A percentile compares a stretch with the other conserved stretches of the same genome.
These are phyloP conservation scores for Phytophthora crassamura DNA, from an alignment of 352 stramenopile genomes.

Conservation along the genomic window DNA sequence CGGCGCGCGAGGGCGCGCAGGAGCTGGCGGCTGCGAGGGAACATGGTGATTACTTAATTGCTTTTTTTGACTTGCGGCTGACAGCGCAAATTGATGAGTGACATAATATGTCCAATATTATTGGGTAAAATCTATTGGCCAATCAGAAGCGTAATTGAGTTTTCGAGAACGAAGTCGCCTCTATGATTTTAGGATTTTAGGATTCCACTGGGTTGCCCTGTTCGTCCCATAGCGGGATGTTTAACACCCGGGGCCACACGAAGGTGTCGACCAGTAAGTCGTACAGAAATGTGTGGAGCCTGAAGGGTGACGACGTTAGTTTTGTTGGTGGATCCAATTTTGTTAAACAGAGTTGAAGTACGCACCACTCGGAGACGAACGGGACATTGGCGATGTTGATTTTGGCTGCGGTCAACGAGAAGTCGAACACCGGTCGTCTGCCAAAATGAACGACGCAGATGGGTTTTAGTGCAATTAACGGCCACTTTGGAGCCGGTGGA, in stretches of 20 bases:
- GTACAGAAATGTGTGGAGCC: constrained; percentile 80
- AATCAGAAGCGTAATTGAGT: background rate
- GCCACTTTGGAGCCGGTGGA: background rate
- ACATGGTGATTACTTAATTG: constrained; percentile 20
- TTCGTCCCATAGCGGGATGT: constrained; percentile 78
- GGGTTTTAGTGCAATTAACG: background rate
- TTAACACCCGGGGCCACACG: constrained; percentile 76
- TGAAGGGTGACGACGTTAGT: constrained; percentile 17
- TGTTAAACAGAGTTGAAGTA: constrained; percentile 8
- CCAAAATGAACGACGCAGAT: background rate
- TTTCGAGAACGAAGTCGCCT: no score
- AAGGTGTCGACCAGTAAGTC: constrained; percentile 81
- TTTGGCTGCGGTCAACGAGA: constrained; percentile 81
- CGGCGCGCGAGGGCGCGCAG: constrained; percentile 37
- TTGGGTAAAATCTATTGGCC: constrained; percentile 2
- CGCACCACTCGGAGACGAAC: constrained; percentile 83
- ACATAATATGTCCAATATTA: no score
- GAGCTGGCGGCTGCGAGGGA: constrained; percentile 35
- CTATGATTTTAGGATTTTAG: no score
- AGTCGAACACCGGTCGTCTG: constrained; percentile 76
- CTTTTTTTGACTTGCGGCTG: constrained; percentile 3
- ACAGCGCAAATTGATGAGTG: constrained; percentile 19
- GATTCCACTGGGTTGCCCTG: constrained; percentile 26
- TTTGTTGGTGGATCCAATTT: constrained; percentile 6
- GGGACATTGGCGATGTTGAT: constrained; percentile 87